Base-by-base conservation (phyloP, 306 rosid genomes). In the Castanospermum australe region DNA sequence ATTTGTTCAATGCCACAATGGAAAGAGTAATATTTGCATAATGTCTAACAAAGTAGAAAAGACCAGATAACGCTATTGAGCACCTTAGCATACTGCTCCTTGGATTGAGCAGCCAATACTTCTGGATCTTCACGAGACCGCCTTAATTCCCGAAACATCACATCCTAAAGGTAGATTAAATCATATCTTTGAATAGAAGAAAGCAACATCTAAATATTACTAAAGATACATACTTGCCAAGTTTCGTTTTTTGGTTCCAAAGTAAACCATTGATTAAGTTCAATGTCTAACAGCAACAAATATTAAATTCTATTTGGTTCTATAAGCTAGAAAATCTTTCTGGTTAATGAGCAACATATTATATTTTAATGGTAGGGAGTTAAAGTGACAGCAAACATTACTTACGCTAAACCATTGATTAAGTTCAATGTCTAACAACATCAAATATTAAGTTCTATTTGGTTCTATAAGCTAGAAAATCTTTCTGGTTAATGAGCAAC, bases 41-140 rank as follows among this genome's bases (percentile, higher is more conserved):
- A 51, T 30, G 15, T 67, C 22, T 36, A 63, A 60, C 57, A 15
- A 62, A 15, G 60, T 5, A 79, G 76, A 71, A 32, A 33, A 33
- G 18, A 64, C 28, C 71, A 77, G 75, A 71, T 44, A 69, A 39
- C 21, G 48, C 17, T 61, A 56, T 73, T 68, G 36, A 36, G 77
- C 82, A 95, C 98, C 96, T 81, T 92, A 64, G 54, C 74, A 85
- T 95, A 95, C 83, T 86, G 92, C 84, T 88, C 93, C 61, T 89
- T 41, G 28, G 90, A 48, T 80, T 75, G 84, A 77, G 90, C 88
- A 81, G 99, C 98, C 89, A 92, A 74, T 36, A 90, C 92, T 82
- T 87, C 83, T 0, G 98, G 98, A 87, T 90, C 91, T 85, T 91
- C 98, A 6, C 80, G 88, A 68, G 99, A 87, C 66, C 56, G 85